Evolutionary conservation across 441 rosid species (phyloP).

Genomic region (Geranium incanum): DNA sequence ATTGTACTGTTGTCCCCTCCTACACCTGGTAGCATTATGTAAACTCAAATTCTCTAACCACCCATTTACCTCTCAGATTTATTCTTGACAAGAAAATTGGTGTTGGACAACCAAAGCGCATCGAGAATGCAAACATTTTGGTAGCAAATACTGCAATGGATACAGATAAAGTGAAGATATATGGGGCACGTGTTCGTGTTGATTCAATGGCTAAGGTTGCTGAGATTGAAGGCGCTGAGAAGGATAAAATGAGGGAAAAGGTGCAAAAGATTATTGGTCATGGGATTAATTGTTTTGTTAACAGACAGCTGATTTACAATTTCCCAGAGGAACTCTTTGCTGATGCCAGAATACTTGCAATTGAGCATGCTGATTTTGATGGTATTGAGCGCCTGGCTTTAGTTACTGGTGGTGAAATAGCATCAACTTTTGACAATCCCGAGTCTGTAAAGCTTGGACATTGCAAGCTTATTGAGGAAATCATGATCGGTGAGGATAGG

Average conservation of each 20-base stretch:
- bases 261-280: conserved; percentile 87
- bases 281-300: conserved; percentile 92
- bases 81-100: conserved; percentile 99
- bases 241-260: conserved; percentile 94
- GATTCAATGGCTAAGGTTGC: conserved; percentile 96
- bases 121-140: conserved; percentile 91
- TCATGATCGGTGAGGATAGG: conserved; percentile 98
- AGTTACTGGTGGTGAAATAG: conserved; percentile 95
- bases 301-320: conserved; percentile 93
- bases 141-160: conserved; percentile 99
- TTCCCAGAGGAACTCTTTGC: conserved; percentile 98
- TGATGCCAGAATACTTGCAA: conserved; percentile 92
- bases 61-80: conserved; percentile 53
- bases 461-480: conserved; percentile 90
- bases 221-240: conserved; percentile 94
- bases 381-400: conserved; percentile 92
- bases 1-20: neutral
- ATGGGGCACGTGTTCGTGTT: conserved; percentile 98
- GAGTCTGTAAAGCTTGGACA: conserved; percentile 97
- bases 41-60: neutral
- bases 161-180: conserved; percentile 94
- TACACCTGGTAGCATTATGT: neutral
- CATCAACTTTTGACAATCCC: conserved; percentile 97
- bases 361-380: conserved; percentile 98
- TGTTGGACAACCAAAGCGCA: conserved; percentile 90